Evolutionary conservation across 2,329 filamentous ascomycete genomes (phyloP), one percentile per base, ranked within the genome.

Genomic region (Talaromyces sp.): DNA sequence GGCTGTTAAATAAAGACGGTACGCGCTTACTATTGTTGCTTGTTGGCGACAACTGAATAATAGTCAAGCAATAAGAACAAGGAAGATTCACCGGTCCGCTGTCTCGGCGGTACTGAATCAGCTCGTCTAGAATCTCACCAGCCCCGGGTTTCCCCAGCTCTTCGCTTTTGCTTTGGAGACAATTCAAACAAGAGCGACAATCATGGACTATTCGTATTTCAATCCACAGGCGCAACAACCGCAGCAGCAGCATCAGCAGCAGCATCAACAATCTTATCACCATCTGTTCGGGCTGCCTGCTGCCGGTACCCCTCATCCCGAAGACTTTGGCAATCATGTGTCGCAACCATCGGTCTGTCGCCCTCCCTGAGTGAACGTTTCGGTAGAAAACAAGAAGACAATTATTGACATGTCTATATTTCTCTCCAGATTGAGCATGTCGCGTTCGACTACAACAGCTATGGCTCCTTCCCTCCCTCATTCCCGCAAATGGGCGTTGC

Each of bases 191-290:
- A 21, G 35, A 12, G 11, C 24, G 9, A 5, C n/a, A 46, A 11
- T 2, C 5, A 86, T 86, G 83, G 82, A 86, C 66, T 86, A 84
- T 70, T 76, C 78, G 57, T 85, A 57, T 51, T 61, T 58, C 41
- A 51, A 50, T 17, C 38, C 59, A 14, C 32, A 35, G 57, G 35
- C 51, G 29, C 46, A 50, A 14, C 46, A 50, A 21, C 67, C 70
- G 19, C 46, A 27, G 46, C 67, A 70, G 19, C 66, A 67, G 50
- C 79, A 80, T 64, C 71, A 77, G 46, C 85, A 80, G 65, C 76
- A 78, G 14, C 50, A 53, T 3, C 50, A 53, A 12, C 31, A 73
- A 77, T 63, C 53, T 10, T 43, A 55, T 17, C 54, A 55, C 26
- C 54, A 56, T 29, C 41, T 51, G 21, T 56, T 56, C 26, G 55